Evolutionary conservation across 2,329 filamentous ascomycete species (phyloP), one percentile per base, ranked within the genome.

Genomic region (Thyridium curvatum): DNA sequence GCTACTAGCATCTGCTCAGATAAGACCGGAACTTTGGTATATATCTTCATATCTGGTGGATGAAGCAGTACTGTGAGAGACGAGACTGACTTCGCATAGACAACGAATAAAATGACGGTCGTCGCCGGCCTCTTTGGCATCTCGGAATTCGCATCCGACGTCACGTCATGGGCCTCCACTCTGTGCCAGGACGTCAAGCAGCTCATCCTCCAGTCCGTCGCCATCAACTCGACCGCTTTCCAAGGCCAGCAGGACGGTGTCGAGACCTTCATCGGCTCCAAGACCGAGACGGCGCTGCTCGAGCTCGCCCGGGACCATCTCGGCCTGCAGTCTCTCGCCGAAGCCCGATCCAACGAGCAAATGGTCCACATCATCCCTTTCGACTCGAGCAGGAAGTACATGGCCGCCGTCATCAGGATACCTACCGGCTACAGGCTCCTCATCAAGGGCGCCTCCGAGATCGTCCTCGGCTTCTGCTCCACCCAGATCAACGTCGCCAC

Each of bases 101-200:
- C 79, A 1, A 78, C 82, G 53, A 82, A 82, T 55, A 80, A 80
- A 58, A 83, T 83, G 79, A 77, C 76, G 42, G 74, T 83, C 12
- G 78, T 83, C 26, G 69, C 77, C 4, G 78, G 72, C 37, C 75
- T 73, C 1, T 56, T 82, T 34, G 77, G 78, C 32, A 73, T 71
- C 2, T 26, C 21, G 6, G 21, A 26, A 10, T 13, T 30, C 18
- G 3, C 21, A 3, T 18, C 29, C 35, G 28, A 40, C 32, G 30
- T 60, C 9, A 43, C 54, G 2, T 52, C 56, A 34, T 61, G 58
- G 59, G 56, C 58, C 4, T 41, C 50, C 7, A 34, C 40, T 4
- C 48, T 62, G 18, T 43, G 59, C 1, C 39, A 48, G 3, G 41
- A 46, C 8, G 49, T 55, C 10, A 64, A 58, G 41, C 52, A 58